Conservation (phyloP, 2,329 filamentous ascomycete genomes). For the Neofusicoccum cordaticola region DNA sequence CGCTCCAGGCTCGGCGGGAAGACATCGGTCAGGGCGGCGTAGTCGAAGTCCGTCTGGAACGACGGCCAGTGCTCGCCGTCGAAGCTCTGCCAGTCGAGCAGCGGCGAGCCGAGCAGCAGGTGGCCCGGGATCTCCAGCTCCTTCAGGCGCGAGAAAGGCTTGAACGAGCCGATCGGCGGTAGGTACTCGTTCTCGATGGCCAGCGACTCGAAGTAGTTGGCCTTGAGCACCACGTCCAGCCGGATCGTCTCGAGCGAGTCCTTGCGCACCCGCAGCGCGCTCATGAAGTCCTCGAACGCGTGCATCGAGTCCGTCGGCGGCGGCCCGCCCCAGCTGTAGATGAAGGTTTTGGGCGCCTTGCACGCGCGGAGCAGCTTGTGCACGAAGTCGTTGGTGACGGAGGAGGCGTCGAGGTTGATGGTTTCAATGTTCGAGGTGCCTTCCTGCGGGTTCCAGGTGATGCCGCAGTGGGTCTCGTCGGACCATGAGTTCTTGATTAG, state of each 20-base stretch:
- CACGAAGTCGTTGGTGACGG: constrained; percentile 2
- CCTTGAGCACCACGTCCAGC: constrained; percentile 9
- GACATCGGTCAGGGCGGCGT: background rate
- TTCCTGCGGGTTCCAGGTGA: background rate
- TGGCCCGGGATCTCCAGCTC: background rate
- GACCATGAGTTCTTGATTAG: background rate
- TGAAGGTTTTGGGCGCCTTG: background rate
- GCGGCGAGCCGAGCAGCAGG: constrained; percentile 4
- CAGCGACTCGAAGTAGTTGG: background rate
- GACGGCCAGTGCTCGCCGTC: constrained; percentile 4
- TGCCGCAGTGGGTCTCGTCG: background rate
- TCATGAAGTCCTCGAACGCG: background rate
- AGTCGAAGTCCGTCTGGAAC: background rate
- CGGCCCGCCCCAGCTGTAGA: constrained; percentile 6
- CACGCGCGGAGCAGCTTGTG: background rate
- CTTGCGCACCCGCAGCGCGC: background rate
- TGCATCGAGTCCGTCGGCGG: background rate
- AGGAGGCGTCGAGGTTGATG: constrained; percentile 5
- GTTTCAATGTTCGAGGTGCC: background rate
- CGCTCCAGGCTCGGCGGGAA: background rate
- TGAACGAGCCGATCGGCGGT: constrained; percentile 2
- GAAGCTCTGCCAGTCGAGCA: constrained; percentile 3
- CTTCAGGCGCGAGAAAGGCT: background rate
- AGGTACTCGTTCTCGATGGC: constrained; percentile 6
- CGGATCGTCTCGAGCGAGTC: background rate